phyloP scores from a whole-genome alignment of 2,329 filamentous ascomycete species.

The Fusarium anguioides region DNA sequence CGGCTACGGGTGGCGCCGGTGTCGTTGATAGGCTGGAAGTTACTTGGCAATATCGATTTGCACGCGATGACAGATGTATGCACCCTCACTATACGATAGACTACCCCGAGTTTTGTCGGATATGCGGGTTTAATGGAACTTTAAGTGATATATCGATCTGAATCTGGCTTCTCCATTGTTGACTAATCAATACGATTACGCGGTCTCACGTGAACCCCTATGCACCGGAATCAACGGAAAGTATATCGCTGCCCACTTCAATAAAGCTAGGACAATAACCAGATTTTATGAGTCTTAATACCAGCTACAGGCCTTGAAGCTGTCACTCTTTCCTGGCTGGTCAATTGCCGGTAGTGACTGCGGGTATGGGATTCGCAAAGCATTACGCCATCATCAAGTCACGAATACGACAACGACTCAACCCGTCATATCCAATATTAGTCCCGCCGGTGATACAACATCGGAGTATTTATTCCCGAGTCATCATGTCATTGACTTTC shows the following conservation, averaged over 20 bases:
- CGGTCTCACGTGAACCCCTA: too few relatives aligned
- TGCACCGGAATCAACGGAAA: too few relatives aligned
- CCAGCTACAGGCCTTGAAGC: too few relatives aligned
- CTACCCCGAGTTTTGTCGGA: not conserved
- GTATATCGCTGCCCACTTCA: too few relatives aligned
- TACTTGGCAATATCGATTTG: too few relatives aligned
- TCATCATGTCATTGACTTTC: constrained; percentile 30
- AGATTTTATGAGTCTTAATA: too few relatives aligned
- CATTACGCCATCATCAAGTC: constrained; percentile 32
- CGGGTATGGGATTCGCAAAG: not conserved
- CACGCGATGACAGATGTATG: not conserved
- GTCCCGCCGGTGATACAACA: constrained; percentile 16
- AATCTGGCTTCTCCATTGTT: too few relatives aligned
- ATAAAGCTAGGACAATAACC: too few relatives aligned
- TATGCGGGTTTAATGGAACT: not conserved
- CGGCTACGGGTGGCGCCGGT: fast-evolving
- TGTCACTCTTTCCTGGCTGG: fast-evolving
- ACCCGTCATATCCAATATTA: constrained; percentile 1
- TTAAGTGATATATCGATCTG: not conserved
- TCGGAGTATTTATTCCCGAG: not conserved
- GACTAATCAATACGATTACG: too few relatives aligned
- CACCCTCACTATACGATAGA: not conserved
- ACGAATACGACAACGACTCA: constrained; percentile 11
- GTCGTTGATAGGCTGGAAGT: constrained; percentile 6
- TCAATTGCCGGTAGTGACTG: not conserved